Conservation (phyloP, 208 protist genomes). For the Acanthamoeba divionensis region DNA sequence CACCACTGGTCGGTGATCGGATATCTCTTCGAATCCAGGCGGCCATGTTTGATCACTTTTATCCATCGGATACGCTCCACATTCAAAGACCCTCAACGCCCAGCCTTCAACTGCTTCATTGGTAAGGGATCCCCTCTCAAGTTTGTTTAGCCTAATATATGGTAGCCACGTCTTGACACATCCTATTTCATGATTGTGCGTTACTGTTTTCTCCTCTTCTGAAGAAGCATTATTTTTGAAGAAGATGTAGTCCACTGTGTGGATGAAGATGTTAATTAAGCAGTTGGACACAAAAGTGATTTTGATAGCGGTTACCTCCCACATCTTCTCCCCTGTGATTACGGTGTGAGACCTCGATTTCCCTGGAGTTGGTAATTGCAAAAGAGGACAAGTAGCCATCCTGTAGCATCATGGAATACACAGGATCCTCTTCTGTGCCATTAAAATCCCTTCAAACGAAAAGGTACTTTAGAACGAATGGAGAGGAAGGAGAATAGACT, state of each 20-base stretch:
- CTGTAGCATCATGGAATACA: conserved; percentile 12
- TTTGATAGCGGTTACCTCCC: not conserved
- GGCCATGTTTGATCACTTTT: not conserved
- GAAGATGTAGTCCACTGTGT: conserved; percentile 33
- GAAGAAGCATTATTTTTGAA: conserved; percentile 4
- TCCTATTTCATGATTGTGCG: not conserved
- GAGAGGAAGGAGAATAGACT: not conserved
- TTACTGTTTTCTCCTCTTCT: not conserved
- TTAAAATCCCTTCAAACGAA: not conserved
- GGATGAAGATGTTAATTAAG: not conserved
- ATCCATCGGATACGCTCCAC: not conserved
- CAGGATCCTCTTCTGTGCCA: not conserved
- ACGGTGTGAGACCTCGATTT: conserved; percentile 9
- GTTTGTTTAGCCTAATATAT: no score
- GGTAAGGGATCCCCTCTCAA: not conserved
- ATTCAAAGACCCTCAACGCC: not conserved
- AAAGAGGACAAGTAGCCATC: not conserved
- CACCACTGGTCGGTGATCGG: conserved; percentile 23
- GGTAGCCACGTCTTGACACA: not conserved
- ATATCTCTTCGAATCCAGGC: not conserved
- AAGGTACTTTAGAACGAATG: not conserved
- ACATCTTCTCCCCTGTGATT: conserved; percentile 34
- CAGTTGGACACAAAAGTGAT: not conserved
- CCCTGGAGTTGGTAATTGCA: not conserved
- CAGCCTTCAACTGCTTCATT: not conserved